Evolutionary conservation across 352 stramenopile genomes (phyloP).

Genomic region (Phytophthora podocarpi): DNA sequence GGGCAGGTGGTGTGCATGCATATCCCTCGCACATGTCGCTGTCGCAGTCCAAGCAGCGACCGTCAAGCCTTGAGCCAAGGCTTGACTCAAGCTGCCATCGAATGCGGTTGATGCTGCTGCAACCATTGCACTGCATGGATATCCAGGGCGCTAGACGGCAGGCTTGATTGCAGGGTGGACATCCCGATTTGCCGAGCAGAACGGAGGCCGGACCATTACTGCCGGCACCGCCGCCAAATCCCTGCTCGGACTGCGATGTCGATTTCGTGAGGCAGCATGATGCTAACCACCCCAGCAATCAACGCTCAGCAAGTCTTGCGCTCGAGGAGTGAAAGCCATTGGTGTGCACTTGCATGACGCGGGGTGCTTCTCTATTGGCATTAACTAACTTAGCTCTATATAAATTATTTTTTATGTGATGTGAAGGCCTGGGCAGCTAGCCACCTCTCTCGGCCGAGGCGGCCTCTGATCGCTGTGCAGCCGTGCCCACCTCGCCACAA

Average conservation of each 20-base stretch:
- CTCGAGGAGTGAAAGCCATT: no score
- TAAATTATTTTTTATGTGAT: conserved; percentile 22
- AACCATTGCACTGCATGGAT: background rate
- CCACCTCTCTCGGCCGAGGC: conserved; percentile 31
- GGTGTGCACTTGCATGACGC: conserved; percentile 6
- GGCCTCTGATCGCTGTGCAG: conserved; percentile 7
- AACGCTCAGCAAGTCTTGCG: no score
- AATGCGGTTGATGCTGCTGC: no score
- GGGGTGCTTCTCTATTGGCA: conserved; percentile 21
- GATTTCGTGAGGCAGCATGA: background rate
- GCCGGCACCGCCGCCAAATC: background rate
- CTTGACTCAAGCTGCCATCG: no score
- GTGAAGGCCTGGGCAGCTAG: conserved; percentile 16
- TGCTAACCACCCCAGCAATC: background rate
- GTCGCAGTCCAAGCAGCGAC: conserved; percentile 19
- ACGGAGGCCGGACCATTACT: conserved; percentile 8
- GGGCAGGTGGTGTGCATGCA: conserved; percentile 13
- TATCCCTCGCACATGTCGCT: conserved; percentile 31
- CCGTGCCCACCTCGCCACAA: conserved; percentile 12
- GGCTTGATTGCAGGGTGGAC: conserved; percentile 1
- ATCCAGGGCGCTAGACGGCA: no score
- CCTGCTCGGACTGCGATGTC: background rate
- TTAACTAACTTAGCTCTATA: conserved; percentile 24
- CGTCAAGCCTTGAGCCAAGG: no score
- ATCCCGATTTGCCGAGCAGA: background rate